A percentile compares a stretch with the other conserved stretches of the same genome.
These are phyloP conservation scores for Sphenostylis stenocarpa DNA, from an alignment of 306 rosid genomes.

Conservation along the genomic window DNA sequence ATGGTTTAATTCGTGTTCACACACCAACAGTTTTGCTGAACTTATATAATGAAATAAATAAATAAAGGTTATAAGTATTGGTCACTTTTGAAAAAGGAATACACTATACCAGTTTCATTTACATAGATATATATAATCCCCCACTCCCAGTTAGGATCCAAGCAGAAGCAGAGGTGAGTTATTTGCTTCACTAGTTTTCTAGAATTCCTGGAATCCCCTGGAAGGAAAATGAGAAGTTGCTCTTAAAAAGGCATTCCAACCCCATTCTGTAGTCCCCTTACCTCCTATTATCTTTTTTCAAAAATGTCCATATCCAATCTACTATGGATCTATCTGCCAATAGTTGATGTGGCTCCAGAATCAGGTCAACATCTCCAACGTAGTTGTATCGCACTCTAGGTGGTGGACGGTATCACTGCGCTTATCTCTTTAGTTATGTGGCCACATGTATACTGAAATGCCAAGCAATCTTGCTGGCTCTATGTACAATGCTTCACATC, in stretches of 20 bases:
- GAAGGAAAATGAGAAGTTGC: conserved; percentile 30
- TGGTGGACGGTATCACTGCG: conserved; percentile 15
- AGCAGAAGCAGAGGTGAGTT: conserved; percentile 27
- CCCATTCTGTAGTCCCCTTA: conserved; percentile 25
- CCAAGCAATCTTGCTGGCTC: conserved; percentile 32
- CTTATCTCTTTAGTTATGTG: conserved; percentile 29
- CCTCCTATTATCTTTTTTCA: conserved; percentile 25
- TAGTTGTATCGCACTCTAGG: conserved; percentile 57
- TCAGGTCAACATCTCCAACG: conserved; percentile 38
- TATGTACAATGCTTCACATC: conserved; percentile 50
- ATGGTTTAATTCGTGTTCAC: not conserved
- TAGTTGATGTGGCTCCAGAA: conserved; percentile 25
- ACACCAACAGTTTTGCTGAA: not conserved
- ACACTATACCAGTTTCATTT: conserved; percentile 35
- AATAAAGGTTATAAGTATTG: not conserved
- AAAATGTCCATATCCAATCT: conserved; percentile 37
- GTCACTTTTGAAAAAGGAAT: not conserved
- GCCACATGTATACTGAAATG: conserved; percentile 40
- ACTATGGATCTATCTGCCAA: conserved; percentile 25
- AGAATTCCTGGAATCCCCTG: conserved; percentile 31
- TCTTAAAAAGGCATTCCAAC: conserved; percentile 23
- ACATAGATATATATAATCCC: conserved; percentile 30
- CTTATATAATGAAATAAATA: not conserved
- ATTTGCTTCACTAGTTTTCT: conserved; percentile 22
- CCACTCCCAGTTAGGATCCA: conserved; percentile 7